phyloP scores from a whole-genome alignment of 352 stramenopile genomes.

The Aphanomyces euteiches region DNA sequence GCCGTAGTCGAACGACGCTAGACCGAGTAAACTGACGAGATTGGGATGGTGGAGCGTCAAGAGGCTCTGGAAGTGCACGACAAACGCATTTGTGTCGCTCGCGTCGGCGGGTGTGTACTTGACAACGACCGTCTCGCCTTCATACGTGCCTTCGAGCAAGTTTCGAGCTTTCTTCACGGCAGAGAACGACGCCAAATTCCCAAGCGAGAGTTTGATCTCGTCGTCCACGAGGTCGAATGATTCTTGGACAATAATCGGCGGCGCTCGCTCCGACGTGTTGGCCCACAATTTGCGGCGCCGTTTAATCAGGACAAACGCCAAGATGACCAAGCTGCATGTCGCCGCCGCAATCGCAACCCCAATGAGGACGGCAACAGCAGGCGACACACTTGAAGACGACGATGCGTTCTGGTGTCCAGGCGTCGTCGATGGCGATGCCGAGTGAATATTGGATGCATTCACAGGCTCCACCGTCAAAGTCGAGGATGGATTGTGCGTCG shows the following conservation, averaged over 20 bases:
- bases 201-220: not conserved
- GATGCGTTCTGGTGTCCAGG: not conserved
- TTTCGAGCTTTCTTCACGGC: not conserved
- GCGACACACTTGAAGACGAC: not conserved
- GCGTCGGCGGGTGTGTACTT: not conserved
- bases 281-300: no score
- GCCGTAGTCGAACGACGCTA: not conserved
- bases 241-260: not conserved
- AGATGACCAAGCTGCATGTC: not conserved
- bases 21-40: conserved; percentile 8
- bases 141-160: not conserved
- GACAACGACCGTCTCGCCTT: conserved; percentile 11
- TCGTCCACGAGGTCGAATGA: no score
- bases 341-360: not conserved
- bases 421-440: no score
- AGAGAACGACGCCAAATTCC: not conserved
- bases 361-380: not conserved
- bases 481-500: no score
- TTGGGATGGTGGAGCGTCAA: conserved; percentile 15
- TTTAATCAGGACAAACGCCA: not conserved
- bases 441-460: no score
- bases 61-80: not conserved
- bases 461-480: no score
- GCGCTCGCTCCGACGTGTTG: not conserved
- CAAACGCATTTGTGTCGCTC: conserved; percentile 5